Percentiles rank a stretch among this genome's conserved stretches.
phyloP scores from a whole-genome alignment of 176 grass and related monocot genomes.

The Aegilops tauschii region DNA sequence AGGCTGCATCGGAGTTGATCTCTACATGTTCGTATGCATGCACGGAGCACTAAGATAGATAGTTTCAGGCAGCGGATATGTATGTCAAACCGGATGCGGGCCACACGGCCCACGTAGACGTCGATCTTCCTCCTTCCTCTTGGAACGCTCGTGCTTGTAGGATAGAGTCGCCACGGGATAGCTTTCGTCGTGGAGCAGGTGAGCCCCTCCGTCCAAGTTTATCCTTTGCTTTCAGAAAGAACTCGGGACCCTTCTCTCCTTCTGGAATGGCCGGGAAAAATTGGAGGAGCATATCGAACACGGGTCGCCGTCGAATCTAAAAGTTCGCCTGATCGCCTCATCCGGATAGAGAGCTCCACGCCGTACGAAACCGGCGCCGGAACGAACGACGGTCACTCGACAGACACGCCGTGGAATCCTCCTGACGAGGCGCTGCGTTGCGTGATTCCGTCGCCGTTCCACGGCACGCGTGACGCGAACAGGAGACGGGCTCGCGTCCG shows the following conservation, averaged over 20 bases:
- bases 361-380: not conserved
- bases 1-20: too few species aligned
- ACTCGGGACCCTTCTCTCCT: not conserved
- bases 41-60: not conserved
- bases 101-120: not conserved
- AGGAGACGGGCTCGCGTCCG: too few species aligned
- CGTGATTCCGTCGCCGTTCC: not conserved
- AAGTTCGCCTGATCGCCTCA: not conserved
- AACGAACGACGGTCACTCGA: not conserved
- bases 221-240: not conserved
- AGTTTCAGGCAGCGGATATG: too few species aligned
- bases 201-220: not conserved
- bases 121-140: not conserved
- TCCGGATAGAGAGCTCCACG: not conserved
- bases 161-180: not conserved
- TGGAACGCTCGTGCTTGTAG: not conserved
- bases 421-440: not conserved
- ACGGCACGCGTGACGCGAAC: not conserved
- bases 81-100: not conserved
- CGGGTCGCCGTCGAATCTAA: conserved; percentile 1
- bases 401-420: not conserved
- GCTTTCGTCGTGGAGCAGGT: not conserved
- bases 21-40: too few species aligned
- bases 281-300: not conserved
- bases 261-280: not conserved